A percentile compares a stretch with the other conserved stretches of the same genome.
Conservation (phyloP, 2,329 filamentous ascomycete genomes). For the Diaporthe aspalathi region DNA sequence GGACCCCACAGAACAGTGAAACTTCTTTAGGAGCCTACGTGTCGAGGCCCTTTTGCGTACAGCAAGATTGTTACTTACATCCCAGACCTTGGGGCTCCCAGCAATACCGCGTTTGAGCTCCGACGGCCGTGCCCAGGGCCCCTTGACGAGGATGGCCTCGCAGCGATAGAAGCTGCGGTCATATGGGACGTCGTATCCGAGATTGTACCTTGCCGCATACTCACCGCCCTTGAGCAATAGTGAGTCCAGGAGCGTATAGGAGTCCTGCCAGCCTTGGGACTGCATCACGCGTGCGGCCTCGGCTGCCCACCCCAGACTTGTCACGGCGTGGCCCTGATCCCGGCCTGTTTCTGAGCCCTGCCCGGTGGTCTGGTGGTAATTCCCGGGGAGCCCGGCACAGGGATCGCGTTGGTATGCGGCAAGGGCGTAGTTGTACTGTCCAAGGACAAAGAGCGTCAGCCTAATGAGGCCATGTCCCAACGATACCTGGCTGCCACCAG, state of each 20-base stretch:
- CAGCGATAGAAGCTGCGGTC: constrained; percentile 52
- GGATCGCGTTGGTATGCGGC: constrained; percentile 50
- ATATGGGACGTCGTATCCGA: constrained; percentile 50
- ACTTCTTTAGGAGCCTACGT: background rate
- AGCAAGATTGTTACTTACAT: constrained; percentile 34
- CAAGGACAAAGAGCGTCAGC: background rate
- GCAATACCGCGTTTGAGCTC: constrained; percentile 44
- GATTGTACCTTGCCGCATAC: constrained; percentile 52
- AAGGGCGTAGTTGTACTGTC: constrained; percentile 54
- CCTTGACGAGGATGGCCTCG: constrained; percentile 53
- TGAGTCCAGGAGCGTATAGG: constrained; percentile 48
- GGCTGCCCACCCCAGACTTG: constrained; percentile 50
- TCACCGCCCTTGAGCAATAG: constrained; percentile 51
- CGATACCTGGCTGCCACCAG: background rate
- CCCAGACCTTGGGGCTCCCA: constrained; percentile 37
- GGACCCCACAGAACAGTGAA: background rate
- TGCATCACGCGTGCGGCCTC: constrained; percentile 49
- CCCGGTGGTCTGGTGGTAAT: constrained; percentile 48
- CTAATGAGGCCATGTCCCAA: background rate
- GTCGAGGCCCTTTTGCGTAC: constrained; percentile 29
- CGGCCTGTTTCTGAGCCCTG: constrained; percentile 52
- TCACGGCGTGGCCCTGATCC: constrained; percentile 50
- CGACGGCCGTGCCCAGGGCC: constrained; percentile 50
- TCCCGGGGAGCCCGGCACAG: constrained; percentile 50
- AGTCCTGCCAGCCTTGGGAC: constrained; percentile 50